Conservation (phyloP, 306 rosid genomes). For the Gynostemma pentaphyllum region DNA sequence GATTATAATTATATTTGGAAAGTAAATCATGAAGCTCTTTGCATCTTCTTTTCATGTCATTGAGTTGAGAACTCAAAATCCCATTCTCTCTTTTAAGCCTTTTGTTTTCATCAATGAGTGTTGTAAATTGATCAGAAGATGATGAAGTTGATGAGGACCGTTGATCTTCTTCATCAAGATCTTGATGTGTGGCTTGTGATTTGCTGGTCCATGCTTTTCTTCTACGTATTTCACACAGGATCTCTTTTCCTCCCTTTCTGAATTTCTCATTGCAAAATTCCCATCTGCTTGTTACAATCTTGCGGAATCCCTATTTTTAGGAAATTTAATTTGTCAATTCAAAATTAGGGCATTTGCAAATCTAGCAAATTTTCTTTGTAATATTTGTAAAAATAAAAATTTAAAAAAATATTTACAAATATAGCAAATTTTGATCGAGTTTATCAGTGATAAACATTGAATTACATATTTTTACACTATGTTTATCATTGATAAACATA, state of each 20-base stretch:
- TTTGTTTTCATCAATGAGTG: conserved; percentile 63
- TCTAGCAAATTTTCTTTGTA: no score
- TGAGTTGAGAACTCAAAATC: conserved; percentile 46
- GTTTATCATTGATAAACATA: no score
- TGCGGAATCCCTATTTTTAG: conserved; percentile 81
- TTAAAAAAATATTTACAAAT: no score
- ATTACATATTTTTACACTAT: no score
- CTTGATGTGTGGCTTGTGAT: conserved; percentile 11
- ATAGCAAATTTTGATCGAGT: no score
- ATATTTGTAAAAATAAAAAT: no score
- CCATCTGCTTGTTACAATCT: conserved; percentile 74
- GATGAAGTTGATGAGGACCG: conserved; percentile 58
- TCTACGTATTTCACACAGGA: conserved; percentile 45
- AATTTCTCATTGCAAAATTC: conserved; percentile 78
- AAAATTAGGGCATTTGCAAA: no score
- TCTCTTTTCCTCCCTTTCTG: conserved; percentile 60
- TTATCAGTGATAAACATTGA: no score
- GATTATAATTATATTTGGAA: conserved; percentile 26
- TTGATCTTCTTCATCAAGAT: conserved; percentile 54
- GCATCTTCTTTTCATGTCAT: conserved; percentile 52
- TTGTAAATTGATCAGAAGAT: conserved; percentile 28
- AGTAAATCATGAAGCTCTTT: conserved; percentile 60
- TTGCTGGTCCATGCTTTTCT: conserved; percentile 69
- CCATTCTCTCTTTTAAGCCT: conserved; percentile 68
- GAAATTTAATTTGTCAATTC: no score